These are phyloP conservation scores for Oldenlandia corymbosa DNA, from an alignment of 257 asterid genomes.

Conservation along the genomic window DNA sequence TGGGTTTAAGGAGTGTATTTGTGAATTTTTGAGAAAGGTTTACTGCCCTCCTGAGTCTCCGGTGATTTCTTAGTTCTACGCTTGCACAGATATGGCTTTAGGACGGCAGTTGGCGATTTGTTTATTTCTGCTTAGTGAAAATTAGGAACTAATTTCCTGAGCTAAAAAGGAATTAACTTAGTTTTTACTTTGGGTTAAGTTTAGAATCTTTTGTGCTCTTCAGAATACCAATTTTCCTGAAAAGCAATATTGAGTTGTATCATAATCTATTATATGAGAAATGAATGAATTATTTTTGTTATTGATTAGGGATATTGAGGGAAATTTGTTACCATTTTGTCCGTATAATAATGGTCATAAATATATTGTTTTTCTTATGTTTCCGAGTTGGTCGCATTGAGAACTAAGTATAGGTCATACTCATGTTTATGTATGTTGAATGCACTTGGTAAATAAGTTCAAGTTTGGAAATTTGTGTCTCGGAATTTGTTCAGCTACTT, in stretches of 20 bases:
- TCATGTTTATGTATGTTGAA: not conserved
- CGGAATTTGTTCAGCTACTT: conserved; percentile 3
- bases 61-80: not conserved
- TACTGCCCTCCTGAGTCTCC: not conserved
- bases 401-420: not conserved
- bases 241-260: not conserved
- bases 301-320: not conserved
- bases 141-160: not conserved
- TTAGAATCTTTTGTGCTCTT: not conserved
- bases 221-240: not conserved
- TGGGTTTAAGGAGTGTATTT: not conserved
- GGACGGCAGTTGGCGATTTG: not conserved
- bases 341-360: not conserved
- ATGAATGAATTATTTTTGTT: too few relatives aligned
- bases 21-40: not conserved
- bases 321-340: not conserved
- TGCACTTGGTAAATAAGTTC: not conserved
- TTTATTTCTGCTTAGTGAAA: not conserved
- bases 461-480: not conserved
- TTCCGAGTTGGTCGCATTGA: not conserved
- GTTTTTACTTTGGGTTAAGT: not conserved
- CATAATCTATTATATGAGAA: conserved; percentile 1
- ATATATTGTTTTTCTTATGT: not conserved
- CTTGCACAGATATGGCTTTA: not conserved
- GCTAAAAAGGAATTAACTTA: not conserved